A percentile compares a stretch with the other conserved stretches of the same genome.
phyloP scores from a whole-genome alignment of 768 basidiomycete genomes.

The Boletales sp. region DNA sequence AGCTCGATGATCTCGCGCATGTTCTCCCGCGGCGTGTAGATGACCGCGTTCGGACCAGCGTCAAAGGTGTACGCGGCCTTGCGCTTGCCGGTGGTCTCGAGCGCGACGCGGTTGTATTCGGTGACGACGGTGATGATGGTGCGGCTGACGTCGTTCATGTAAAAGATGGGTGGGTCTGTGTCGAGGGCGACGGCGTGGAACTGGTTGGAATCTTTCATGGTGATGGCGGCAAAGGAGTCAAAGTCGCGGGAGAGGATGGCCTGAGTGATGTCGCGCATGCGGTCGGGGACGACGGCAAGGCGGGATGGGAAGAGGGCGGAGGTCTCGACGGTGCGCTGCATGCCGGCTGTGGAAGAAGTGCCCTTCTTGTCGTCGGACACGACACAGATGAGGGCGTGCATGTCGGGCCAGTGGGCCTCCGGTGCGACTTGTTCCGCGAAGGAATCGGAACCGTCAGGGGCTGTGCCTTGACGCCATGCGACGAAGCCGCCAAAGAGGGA shows the following conservation, averaged over 20 bases:
- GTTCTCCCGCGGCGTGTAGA: slow-evolving; percentile 80
- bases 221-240: slow-evolving; percentile 82
- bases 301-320: slow-evolving; percentile 85
- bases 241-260: slow-evolving; percentile 85
- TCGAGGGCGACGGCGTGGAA: slow-evolving; percentile 98
- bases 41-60: slow-evolving; percentile 97
- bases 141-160: slow-evolving; percentile 97
- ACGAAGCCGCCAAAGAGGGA: slow-evolving; percentile 98
- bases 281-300: slow-evolving; percentile 83
- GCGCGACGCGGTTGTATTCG: slow-evolving; percentile 84
- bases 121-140: slow-evolving; percentile 88
- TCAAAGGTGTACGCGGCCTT: slow-evolving; percentile 99
- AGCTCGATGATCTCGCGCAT: slow-evolving; percentile 74
- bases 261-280: slow-evolving; percentile 77
- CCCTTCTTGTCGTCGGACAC: slow-evolving; percentile 96
- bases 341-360: slow-evolving; percentile 90
- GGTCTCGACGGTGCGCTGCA: slow-evolving; percentile 97
- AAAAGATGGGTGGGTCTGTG: slow-evolving; percentile 97
- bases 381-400: slow-evolving; percentile 97
- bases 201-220: slow-evolving; percentile 97
- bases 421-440: slow-evolving; percentile 86
- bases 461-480: slow-evolving; percentile 69
- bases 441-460: slow-evolving; percentile 75
- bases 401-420: slow-evolving; percentile 86
- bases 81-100: slow-evolving; percentile 52